These are phyloP conservation scores for Gloeophyllum trabeum DNA, from an alignment of 768 basidiomycete genomes.

Conservation along the genomic window DNA sequence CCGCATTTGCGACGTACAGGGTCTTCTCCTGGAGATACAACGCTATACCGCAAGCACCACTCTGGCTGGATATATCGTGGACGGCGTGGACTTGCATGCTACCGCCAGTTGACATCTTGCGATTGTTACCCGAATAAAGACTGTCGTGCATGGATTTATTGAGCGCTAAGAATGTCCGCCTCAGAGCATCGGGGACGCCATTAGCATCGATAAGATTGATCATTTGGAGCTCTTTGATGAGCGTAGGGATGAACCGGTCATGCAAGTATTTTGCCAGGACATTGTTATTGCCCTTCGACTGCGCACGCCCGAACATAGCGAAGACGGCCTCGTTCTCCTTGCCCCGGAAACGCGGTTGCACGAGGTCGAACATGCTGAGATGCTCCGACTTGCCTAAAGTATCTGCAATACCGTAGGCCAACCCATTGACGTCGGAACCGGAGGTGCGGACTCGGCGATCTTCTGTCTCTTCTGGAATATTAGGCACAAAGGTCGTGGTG, in stretches of 20 bases:
- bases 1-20: conserved; percentile 84
- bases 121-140: conserved; percentile 32
- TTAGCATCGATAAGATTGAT: conserved; percentile 32
- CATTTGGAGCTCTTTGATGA: conserved; percentile 45
- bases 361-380: conserved; percentile 86
- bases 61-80: conserved; percentile 40
- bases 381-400: conserved; percentile 72
- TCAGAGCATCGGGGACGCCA: conserved; percentile 62
- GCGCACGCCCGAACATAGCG: conserved; percentile 86
- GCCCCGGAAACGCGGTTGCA: conserved; percentile 75
- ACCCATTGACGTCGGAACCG: conserved; percentile 73
- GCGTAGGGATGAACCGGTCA: conserved; percentile 61
- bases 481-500: conserved; percentile 47
- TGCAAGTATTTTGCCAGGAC: conserved; percentile 74
- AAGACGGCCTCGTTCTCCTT: conserved; percentile 78
- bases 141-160: conserved; percentile 74
- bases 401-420: conserved; percentile 96
- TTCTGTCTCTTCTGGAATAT: conserved; percentile 76
- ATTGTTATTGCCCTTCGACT: conserved; percentile 48
- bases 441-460: conserved; percentile 91
- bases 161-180: conserved; percentile 79
- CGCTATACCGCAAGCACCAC: conserved; percentile 79
- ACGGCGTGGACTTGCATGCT: conserved; percentile 21
- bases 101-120: conserved; percentile 68
- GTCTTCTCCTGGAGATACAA: conserved; percentile 74